phyloP scores from a whole-genome alignment of 2,329 filamentous ascomycete species.

The Hirsutella rhossiliensis region DNA sequence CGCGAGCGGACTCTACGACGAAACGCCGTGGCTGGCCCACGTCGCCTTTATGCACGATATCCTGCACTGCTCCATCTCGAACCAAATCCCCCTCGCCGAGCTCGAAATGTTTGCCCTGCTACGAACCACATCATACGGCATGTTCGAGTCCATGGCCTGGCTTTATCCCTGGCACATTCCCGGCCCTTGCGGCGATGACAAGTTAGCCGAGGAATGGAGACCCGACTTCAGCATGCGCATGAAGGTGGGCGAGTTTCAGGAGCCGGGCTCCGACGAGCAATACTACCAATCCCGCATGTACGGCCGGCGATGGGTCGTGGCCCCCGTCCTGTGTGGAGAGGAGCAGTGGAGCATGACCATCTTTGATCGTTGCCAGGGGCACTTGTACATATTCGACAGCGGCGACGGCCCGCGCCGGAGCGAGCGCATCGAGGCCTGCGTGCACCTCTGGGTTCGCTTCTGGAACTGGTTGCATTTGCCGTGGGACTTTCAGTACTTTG shows the following conservation, averaged over 20 bases:
- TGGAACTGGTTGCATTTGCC: slow-evolving; percentile 7
- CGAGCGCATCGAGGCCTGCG: slow-evolving; percentile 5
- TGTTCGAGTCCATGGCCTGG: slow-evolving; percentile 5
- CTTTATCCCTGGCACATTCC: slow-evolving; percentile 3
- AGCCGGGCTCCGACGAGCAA: background rate
- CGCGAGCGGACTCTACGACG: slow-evolving; percentile 4
- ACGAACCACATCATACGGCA: slow-evolving; percentile 9
- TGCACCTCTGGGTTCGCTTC: slow-evolving; percentile 10
- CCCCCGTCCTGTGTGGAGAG: slow-evolving; percentile 5
- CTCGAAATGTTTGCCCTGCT: slow-evolving; percentile 6
- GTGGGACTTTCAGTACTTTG: slow-evolving; percentile 9
- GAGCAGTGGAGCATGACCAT: slow-evolving; percentile 11
- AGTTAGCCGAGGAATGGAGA: slow-evolving; percentile 1
- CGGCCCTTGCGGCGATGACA: background rate
- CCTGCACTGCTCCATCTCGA: slow-evolving; percentile 3
- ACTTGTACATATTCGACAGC: slow-evolving; percentile 11
- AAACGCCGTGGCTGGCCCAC: slow-evolving; percentile 5
- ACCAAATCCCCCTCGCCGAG: background rate
- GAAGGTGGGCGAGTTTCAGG: slow-evolving; percentile 2
- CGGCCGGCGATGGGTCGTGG: slow-evolving; percentile 6
- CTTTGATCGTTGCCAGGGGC: slow-evolving; percentile 8
- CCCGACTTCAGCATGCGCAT: slow-evolving; percentile 2
- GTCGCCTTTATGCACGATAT: slow-evolving; percentile 6
- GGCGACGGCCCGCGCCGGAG: background rate
- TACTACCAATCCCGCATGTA: slow-evolving; percentile 1